Evolutionary conservation across 2,329 filamentous ascomycete genomes (phyloP), one percentile per base, ranked within the genome.

Genomic region (Dendryphion nanum): DNA sequence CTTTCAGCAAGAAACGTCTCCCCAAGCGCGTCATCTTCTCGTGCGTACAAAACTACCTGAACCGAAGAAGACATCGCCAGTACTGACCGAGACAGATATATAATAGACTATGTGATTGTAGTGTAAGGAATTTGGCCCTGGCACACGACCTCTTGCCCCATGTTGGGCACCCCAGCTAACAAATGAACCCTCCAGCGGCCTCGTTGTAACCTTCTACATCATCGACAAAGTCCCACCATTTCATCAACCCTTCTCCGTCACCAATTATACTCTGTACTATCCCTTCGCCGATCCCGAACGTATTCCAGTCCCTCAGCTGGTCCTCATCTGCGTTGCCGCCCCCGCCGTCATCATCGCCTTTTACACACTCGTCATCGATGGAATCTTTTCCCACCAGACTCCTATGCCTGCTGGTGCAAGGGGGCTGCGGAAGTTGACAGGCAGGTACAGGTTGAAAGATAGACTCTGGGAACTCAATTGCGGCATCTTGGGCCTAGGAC

Each of bases 381-480:
- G 78, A 17, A 42, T 80, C 8, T 80, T 79, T 55, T 79, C 76
- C 14, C 74, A 79, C 49, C 61, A 67, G 33, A 50, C 56, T 2
- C 31, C 57, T 13, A 66, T 64, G 36, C 53, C 59, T 2, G 20
- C 47, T 12, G 35, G 44, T 4, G 48, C 55, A 10, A 35, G 47
- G 15, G 57, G 61, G 4, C 41, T 62, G 37, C 61, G 63, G 49
- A 58, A 59, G 20, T 45, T 67, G 32, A 65, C 70, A 0, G 73
- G 68, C 31, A 53, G 67, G 36, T 78, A 79, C 51, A 66, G 71
- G 26, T 70, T 76, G 49, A 75, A 75, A 51, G 75, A 79, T 47
- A 67, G 77, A 15, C 53, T 81, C n/a, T 81, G 78, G 78, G 77
- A 81, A 57, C 63, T 81, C 51, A 81, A 81, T 50, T 80, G 77